phyloP scores from a whole-genome alignment of 2,329 filamentous ascomycete genomes.

The Sporothrix protearum region DNA sequence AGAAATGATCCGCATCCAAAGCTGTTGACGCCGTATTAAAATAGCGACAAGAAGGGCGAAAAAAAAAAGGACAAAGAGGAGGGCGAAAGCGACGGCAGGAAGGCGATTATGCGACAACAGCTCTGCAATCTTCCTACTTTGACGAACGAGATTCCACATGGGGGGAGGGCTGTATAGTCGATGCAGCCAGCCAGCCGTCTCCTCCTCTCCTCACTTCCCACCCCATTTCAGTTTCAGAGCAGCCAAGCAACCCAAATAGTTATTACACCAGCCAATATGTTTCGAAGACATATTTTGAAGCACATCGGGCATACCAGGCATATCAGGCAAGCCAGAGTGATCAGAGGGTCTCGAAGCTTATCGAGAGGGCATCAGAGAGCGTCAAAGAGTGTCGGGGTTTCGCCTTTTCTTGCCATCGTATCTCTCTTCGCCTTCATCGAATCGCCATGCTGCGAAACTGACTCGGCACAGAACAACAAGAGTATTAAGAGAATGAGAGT shows the following conservation, averaged over 20 bases:
- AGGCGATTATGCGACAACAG: background rate
- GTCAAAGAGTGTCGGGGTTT: background rate
- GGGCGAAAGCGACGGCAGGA: background rate
- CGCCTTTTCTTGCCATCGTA: background rate
- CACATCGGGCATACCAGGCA: background rate
- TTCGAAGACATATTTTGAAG: background rate
- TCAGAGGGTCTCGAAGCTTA: background rate
- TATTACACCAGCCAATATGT: background rate
- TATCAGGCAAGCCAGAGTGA: background rate
- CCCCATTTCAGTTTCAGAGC: background rate
- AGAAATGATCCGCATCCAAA: background rate
- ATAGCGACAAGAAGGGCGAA: background rate
- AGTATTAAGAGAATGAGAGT: background rate
- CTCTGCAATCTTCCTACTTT: background rate
- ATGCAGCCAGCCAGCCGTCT: background rate
- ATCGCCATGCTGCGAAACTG: background rate
- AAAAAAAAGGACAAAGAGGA: background rate
- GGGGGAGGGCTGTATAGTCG: background rate
- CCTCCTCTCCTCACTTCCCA: background rate
- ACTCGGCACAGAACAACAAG: background rate
- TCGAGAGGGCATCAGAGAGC: too few species aligned
- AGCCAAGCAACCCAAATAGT: background rate
- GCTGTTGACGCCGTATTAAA: background rate
- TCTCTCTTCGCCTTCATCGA: background rate
- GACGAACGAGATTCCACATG: background rate